Evolutionary conservation across 176 grass and related monocot genomes (phyloP).

Genomic region (Cenchrus fungigraminus): DNA sequence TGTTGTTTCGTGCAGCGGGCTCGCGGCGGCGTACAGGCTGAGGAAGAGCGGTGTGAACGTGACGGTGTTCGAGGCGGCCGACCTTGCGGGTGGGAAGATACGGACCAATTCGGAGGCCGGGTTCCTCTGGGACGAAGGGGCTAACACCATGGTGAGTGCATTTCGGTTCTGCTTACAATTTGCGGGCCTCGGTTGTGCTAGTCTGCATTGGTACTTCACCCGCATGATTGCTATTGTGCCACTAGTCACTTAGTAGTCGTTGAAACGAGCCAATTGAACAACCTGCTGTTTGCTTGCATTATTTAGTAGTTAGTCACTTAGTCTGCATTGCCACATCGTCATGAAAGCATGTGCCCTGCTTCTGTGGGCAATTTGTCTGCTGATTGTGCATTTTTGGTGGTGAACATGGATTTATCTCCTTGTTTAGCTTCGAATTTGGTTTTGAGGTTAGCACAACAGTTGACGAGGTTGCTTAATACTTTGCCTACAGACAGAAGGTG

Average conservation of each 20-base stretch:
- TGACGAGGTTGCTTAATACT: constrained; percentile 15
- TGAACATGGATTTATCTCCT: neutral
- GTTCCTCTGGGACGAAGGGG: constrained; percentile 96
- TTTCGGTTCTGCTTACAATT: neutral
- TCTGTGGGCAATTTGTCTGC: neutral
- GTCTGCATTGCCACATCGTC: neutral
- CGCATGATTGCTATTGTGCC: constrained; percentile 1
- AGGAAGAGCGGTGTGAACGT: constrained; percentile 74
- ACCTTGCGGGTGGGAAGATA: constrained; percentile 84
- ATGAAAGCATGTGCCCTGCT: neutral
- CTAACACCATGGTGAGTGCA: constrained; percentile 91
- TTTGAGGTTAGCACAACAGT: neutral
- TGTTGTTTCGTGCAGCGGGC: constrained; percentile 59
- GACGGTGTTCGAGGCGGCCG: constrained; percentile 81
- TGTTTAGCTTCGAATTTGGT: neutral
- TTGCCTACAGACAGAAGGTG: constrained; percentile 55
- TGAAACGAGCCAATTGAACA: neutral
- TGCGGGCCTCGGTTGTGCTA: neutral
- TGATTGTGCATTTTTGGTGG: neutral
- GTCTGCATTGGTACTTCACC: neutral
- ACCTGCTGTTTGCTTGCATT: neutral
- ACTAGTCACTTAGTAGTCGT: neutral
- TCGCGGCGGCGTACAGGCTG: constrained; percentile 88
- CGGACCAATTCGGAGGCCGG: constrained; percentile 73
- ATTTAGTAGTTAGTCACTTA: neutral